phyloP scores from a whole-genome alignment of 768 basidiomycete genomes.

The Suillus subaureus region DNA sequence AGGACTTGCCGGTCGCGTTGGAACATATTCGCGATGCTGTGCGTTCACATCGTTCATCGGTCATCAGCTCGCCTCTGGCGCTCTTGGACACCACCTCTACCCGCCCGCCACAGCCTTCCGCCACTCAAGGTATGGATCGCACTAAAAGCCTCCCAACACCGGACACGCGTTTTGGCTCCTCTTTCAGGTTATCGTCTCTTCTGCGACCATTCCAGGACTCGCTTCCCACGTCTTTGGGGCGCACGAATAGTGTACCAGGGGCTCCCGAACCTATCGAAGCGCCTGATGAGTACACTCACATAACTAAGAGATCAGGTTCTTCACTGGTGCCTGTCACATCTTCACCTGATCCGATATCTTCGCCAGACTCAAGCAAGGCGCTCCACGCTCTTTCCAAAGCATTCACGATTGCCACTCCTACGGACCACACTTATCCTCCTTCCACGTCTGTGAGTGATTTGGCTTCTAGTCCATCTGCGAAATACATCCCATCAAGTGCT shows the following conservation, averaged over 20 bases:
- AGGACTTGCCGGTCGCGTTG: slow-evolving; percentile 73
- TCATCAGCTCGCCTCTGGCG: slow-evolving; percentile 23
- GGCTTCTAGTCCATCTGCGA: slow-evolving; percentile 41
- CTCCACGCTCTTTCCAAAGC: slow-evolving; percentile 19
- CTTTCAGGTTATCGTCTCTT: slow-evolving; percentile 66
- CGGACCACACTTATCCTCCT: slow-evolving; percentile 82
- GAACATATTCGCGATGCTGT: slow-evolving; percentile 82
- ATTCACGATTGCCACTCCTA: slow-evolving; percentile 27
- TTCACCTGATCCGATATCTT: slow-evolving; percentile 30
- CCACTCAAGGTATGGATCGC: slow-evolving; percentile 40
- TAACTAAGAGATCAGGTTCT: slow-evolving; percentile 55
- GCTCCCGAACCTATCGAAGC: slow-evolving; percentile 37
- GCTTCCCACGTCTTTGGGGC: slow-evolving; percentile 39
- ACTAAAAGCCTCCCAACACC: slow-evolving; percentile 39
- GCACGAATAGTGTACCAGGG: slow-evolving; percentile 26
- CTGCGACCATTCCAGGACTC: slow-evolving; percentile 70
- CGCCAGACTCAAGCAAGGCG: slow-evolving; percentile 13
- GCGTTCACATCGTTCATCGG: slow-evolving; percentile 48
- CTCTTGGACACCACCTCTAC: slow-evolving; percentile 64
- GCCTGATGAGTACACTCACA: slow-evolving; percentile 71
- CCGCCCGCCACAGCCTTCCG: slow-evolving; percentile 32
- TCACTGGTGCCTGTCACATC: slow-evolving; percentile 62
- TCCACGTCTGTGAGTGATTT: slow-evolving; percentile 57
- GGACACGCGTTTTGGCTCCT: slow-evolving; percentile 39
- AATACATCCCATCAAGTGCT: slow-evolving; percentile 40